Base-by-base conservation (phyloP, 2,329 filamentous ascomycete species). In the Dissoconium aciculare region DNA sequence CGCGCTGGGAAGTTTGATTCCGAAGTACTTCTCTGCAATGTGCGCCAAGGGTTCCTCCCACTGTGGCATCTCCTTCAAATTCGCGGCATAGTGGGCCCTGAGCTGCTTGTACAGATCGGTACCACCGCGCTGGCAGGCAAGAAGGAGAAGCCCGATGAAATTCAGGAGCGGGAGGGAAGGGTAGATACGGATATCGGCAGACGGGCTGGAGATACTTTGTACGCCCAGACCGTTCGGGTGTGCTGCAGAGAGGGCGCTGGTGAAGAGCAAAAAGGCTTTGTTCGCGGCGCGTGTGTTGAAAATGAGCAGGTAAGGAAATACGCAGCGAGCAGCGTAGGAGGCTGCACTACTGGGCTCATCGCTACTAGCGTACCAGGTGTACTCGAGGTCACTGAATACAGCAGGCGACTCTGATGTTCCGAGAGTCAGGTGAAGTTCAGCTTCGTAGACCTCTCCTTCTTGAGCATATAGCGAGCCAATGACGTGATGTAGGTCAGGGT, bases 11-110 rank as follows among this genome's bases (percentile, higher is more conserved):
- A 84, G 77, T 60, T 75, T 71, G 53, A 98, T 91, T 19, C 75
- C 75, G 59, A 98, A 98, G 63, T 95, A 98, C 72, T 93, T 85
- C 62, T 98, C 87, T 28, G 79, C 87, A 46, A 98, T 76, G 55
- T 82, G 75, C 45, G 84, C 78, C 37, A 98, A 61, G 14, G 82
- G 69, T 37, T 66, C 84, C 17, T 74, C 71, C 87, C 87, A 95
- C 9, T 41, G 34, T 12, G 65, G 24, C 1, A 74, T 64, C 45
- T 95, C 87, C 46, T 74, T 74, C 36, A 95, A 68, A 48, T 92
- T 72, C 4, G 64, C 55, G 21, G 74, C 71, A 56, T 95, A 98
- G 52, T 92, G 89, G 37, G 68, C 71, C 45, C 76, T 73, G 43
- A 98, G 62, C 54, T 85, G 78, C 49, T 74, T 74, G 62, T 80